Evolutionary conservation across 805 yeast genomes (phyloP).

Genomic region (Candida germanica): DNA sequence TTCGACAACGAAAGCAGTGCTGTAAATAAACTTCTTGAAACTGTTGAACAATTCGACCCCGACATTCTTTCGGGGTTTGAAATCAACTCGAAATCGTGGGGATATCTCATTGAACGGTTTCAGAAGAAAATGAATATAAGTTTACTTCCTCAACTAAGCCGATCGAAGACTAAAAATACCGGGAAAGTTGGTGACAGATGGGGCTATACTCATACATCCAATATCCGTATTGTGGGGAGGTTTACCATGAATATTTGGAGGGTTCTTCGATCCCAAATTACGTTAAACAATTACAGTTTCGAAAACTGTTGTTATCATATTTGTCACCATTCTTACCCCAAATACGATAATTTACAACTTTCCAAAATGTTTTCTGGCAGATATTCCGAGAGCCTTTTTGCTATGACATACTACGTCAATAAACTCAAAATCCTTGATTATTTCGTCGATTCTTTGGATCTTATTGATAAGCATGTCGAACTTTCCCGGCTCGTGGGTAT

Average conservation of each 20-base stretch:
- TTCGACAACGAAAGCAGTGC: constrained; percentile 50
- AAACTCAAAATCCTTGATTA: constrained; percentile 44
- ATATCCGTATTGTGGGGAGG: constrained; percentile 69
- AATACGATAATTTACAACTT: constrained; percentile 47
- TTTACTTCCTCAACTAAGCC: constrained; percentile 55
- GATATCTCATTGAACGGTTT: constrained; percentile 73
- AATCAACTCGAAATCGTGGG: constrained; percentile 81
- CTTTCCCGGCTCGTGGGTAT: constrained; percentile 84
- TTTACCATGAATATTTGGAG: constrained; percentile 88
- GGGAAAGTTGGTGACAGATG: constrained; percentile 65
- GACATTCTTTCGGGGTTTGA: constrained; percentile 88
- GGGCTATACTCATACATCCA: constrained; percentile 80
- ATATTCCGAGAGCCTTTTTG: constrained; percentile 22
- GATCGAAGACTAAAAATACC: constrained; percentile 48
- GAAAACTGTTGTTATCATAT: constrained; percentile 74
- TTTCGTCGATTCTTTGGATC: constrained; percentile 59
- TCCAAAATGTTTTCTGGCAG: constrained; percentile 29
- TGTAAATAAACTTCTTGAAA: constrained; percentile 50
- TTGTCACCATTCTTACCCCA: constrained; percentile 67
- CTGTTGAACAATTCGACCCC: constrained; percentile 71
- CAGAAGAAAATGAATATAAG: constrained; percentile 45
- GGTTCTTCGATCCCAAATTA: constrained; percentile 57
- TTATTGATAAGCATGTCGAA: constrained; percentile 70
- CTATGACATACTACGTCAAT: constrained; percentile 45
- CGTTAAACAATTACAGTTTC: constrained; percentile 63